Evolutionary conservation across 768 basidiomycete genomes (phyloP).

Genomic region (Phlegmacium glaucopus): DNA sequence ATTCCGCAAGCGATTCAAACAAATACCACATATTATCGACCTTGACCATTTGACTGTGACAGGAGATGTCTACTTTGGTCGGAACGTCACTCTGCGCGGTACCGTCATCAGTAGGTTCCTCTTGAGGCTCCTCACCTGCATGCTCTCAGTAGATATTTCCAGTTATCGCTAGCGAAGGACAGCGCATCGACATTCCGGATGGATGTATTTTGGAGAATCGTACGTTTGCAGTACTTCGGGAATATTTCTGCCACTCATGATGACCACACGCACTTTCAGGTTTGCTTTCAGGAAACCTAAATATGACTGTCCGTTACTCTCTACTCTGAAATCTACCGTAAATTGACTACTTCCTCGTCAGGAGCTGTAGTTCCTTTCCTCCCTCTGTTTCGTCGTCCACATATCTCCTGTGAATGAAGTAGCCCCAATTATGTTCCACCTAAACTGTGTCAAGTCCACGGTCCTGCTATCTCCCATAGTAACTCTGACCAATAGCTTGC

Average conservation of each 20-base stretch:
- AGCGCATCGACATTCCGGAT: slow-evolving; percentile 79
- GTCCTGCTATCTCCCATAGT: too few relatives aligned
- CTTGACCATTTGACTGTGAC: slow-evolving; percentile 92
- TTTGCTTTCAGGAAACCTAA: slow-evolving; percentile 71
- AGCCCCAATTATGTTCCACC: too few relatives aligned
- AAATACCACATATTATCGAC: slow-evolving; percentile 85
- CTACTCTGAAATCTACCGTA: background rate
- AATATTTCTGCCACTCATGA: background rate
- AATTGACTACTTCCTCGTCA: background rate
- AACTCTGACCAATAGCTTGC: too few relatives aligned
- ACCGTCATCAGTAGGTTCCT: slow-evolving; percentile 71
- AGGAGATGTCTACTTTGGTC: slow-evolving; percentile 87
- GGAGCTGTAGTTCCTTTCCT: slow-evolving; percentile 5
- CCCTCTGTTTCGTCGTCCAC: too few relatives aligned
- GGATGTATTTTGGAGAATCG: slow-evolving; percentile 70
- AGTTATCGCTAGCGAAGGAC: slow-evolving; percentile 80
- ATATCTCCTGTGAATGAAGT: too few relatives aligned
- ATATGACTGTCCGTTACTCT: slow-evolving; percentile 50
- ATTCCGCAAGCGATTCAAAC: slow-evolving; percentile 94
- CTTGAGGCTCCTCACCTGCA: background rate
- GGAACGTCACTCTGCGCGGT: slow-evolving; percentile 79
- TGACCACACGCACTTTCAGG: slow-evolving; percentile 31
- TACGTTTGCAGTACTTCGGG: background rate
- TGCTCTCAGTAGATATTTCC: background rate
- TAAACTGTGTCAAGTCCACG: too few relatives aligned